A percentile compares a stretch with the other conserved stretches of the same genome.
These are phyloP conservation scores for Phycomyces blakesleeanus DNA, from an alignment of 192 early-diverging fungal species.

Conservation along the genomic window DNA sequence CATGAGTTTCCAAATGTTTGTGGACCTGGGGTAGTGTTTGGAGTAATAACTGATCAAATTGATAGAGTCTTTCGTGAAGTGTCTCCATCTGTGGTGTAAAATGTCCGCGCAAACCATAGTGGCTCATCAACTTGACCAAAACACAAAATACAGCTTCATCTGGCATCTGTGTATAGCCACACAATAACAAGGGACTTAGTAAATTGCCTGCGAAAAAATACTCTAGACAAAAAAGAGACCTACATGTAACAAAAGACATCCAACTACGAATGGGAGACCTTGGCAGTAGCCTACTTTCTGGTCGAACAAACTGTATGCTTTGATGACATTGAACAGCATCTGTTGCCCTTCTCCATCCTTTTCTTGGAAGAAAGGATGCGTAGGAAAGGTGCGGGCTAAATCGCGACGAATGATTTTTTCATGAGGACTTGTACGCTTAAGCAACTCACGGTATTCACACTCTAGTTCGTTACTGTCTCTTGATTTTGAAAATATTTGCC, in stretches of 20 bases:
- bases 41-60: conserved; percentile 83
- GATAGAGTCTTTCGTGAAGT: conserved; percentile 81
- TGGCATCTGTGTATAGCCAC: conserved; percentile 67
- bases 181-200: no score
- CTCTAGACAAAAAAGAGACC: no score
- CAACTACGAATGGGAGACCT: conserved; percentile 92
- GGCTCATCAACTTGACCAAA: conserved; percentile 83
- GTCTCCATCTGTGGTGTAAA: conserved; percentile 90
- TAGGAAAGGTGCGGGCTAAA: conserved; percentile 89
- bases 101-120: conserved; percentile 83
- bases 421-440: conserved; percentile 58
- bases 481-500: conserved; percentile 85
- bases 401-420: conserved; percentile 93
- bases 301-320: conserved; percentile 91
- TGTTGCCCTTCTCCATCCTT: conserved; percentile 74
- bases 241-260: conserved; percentile 87
- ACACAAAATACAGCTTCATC: conserved; percentile 96
- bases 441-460: conserved; percentile 66
- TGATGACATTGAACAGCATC: conserved; percentile 83
- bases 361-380: conserved; percentile 74
- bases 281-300: conserved; percentile 97
- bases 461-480: conserved; percentile 67
- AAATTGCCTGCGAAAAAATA: background rate
- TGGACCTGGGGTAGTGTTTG: conserved; percentile 76
- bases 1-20: conserved; percentile 79